phyloP scores from a whole-genome alignment of 805 yeast species.

The Alloascoidea hylecoeti region DNA sequence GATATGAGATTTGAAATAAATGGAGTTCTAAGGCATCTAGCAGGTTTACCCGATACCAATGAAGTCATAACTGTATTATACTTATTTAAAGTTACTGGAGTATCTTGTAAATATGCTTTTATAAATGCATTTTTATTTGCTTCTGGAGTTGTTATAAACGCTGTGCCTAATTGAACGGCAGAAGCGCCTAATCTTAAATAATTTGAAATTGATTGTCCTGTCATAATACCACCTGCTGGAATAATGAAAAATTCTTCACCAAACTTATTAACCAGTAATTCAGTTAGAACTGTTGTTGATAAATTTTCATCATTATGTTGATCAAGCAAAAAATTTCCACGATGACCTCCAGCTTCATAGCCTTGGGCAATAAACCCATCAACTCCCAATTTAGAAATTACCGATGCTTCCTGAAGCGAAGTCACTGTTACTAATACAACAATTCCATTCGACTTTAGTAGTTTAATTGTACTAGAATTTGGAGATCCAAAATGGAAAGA shows the following conservation, averaged over 20 bases:
- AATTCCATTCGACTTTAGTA: slow-evolving; percentile 23
- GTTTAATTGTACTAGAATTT: slow-evolving; percentile 14
- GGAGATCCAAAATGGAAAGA: slow-evolving; percentile 45
- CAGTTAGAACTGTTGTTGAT: slow-evolving; percentile 11
- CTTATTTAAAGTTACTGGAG: no score
- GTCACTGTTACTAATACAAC: slow-evolving; percentile 33
- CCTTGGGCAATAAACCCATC: slow-evolving; percentile 44
- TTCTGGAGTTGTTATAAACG: slow-evolving; percentile 19
- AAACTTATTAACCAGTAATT: slow-evolving; percentile 8
- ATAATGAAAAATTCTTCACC: slow-evolving; percentile 12
- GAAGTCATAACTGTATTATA: no score
- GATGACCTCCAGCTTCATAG: slow-evolving; percentile 52
- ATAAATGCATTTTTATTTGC: no score
- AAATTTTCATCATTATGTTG: slow-evolving; percentile 18
- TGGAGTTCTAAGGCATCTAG: no score
- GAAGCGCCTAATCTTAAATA: slow-evolving; percentile 28
- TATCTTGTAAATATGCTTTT: no score
- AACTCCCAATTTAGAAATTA: slow-evolving; percentile 17
- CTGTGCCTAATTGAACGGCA: slow-evolving; percentile 43
- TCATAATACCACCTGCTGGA: slow-evolving; percentile 41
- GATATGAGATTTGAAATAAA: no score
- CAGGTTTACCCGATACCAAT: no score
- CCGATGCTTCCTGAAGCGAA: slow-evolving; percentile 24
- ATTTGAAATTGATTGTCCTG: slow-evolving; percentile 15
- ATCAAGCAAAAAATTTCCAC: slow-evolving; percentile 31